Evolutionary conservation across 192 early-diverging fungal species (phyloP), one percentile per base, ranked within the genome.

Genomic region (Spizellomyces punctatus): DNA sequence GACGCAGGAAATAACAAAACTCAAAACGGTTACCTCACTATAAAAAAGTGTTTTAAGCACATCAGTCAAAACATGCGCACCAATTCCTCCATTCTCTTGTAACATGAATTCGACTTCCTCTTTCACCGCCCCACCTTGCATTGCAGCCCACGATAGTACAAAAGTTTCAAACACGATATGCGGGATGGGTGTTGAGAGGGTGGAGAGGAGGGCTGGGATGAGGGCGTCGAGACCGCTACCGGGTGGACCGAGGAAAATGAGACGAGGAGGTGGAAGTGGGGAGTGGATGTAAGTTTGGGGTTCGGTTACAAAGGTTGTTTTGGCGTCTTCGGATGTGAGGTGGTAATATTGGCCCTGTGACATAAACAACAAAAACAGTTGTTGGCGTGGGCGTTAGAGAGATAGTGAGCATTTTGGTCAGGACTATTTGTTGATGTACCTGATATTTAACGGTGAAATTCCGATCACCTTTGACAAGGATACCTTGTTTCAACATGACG

Each of bases 91-190:
- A 57, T 77, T 81, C 52, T 81, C 79, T 17, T 46, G 44, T 47
- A 79, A 63, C 76, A 78, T 75, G 52, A 72, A 75, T 56, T 78
- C 73, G 66, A 81, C 76, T 63, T 81, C 79, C 14, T 74, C 79
- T 8, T 54, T 21, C 5, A 72, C 58, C 5, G 64, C 58, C 45
- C 22, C 17, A 9, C 76, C 78, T 6, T 61, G 69, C n/a, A 49
- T 74, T 41, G 58, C 46, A 8, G 70, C 54, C 68, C 63, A 79
- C 50, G 72, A 58, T n/a, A 44, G 36, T 17, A 79, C 58, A 42
- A 69, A 73, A 17, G 71, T 66, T 5, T 58, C 27, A 57, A 80
- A 80, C 10, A 45, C 49, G 17, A 80, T 17, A 17, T 47, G 14
- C 10, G 74, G 78, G 12, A 73, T 61, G 3, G 27, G 50, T 36